Percentiles rank a stretch among this genome's conserved stretches.
Conservation (phyloP, 2,329 filamentous ascomycete genomes). For the Talaromyces sp. region DNA sequence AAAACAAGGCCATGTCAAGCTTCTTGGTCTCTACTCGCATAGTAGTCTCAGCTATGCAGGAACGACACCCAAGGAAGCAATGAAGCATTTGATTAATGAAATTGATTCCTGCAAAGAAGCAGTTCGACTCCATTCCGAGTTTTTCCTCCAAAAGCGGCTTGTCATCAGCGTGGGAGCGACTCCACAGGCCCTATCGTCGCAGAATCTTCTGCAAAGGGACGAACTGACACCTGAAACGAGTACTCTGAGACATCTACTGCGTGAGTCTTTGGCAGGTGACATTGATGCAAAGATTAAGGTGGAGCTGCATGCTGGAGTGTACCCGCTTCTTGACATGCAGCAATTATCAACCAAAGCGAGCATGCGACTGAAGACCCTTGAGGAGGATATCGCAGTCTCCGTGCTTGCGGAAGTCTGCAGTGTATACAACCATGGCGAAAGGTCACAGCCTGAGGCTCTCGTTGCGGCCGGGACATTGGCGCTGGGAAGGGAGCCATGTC, state of each 20-base stretch:
- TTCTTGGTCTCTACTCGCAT: constrained; percentile 68
- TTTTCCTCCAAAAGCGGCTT: constrained; percentile 21
- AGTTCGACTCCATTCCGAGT: constrained; percentile 16
- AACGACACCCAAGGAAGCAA: constrained; percentile 52
- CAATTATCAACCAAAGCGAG: constrained; percentile 68
- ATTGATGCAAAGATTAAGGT: constrained; percentile 40
- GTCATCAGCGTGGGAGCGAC: constrained; percentile 70
- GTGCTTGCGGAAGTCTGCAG: constrained; percentile 68
- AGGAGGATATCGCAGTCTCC: constrained; percentile 58
- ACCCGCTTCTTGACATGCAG: constrained; percentile 71
- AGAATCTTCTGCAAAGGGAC: constrained; percentile 48
- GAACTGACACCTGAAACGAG: constrained; percentile 23
- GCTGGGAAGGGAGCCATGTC: constrained; percentile 67
- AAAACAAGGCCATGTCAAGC: constrained; percentile 21
- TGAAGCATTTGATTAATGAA: constrained; percentile 56
- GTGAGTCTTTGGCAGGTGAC: constrained; percentile 9
- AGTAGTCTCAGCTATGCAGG: constrained; percentile 65
- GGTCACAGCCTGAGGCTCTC: constrained; percentile 56
- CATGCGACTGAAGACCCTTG: constrained; percentile 25
- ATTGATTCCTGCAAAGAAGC: constrained; percentile 43
- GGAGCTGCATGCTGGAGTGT: constrained; percentile 72
- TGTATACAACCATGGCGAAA: constrained; percentile 57
- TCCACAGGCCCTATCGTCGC: constrained; percentile 63
- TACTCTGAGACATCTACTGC: constrained; percentile 21
- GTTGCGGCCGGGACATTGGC: constrained; percentile 65